Conservation (phyloP, 345 rosid genomes). For the Physaria fendleri region DNA sequence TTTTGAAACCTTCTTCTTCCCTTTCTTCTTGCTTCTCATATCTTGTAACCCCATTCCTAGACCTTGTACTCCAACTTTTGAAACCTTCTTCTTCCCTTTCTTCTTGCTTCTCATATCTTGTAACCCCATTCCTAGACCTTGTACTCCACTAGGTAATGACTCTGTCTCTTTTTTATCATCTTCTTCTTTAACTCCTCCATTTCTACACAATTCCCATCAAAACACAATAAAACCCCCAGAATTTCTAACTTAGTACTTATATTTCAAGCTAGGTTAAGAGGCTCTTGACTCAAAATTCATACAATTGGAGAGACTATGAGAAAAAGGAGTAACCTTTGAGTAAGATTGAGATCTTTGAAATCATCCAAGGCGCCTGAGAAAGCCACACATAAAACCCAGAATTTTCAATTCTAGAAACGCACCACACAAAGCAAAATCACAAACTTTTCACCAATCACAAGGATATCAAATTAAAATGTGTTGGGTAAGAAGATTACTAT, state of each 20-base stretch:
- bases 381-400: conserved; percentile 6
- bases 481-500: conserved; percentile 60
- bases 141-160: conserved; percentile 55
- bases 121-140: conserved; percentile 87
- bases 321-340: conserved; percentile 41
- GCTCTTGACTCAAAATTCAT: no score
- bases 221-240: neutral
- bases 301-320: conserved; percentile 7
- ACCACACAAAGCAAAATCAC: neutral
- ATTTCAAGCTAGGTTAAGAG: no score
- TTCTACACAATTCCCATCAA: conserved; percentile 24
- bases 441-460: neutral
- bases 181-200: conserved; percentile 8
- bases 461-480: neutral
- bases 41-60: conserved; percentile 93
- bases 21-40: conserved; percentile 73
- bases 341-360: conserved; percentile 75
- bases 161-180: conserved; percentile 33
- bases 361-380: conserved; percentile 91
- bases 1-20: conserved; percentile 50
- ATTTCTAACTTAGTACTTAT: no score
- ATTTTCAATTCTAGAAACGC: neutral
- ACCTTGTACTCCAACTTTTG: conserved; percentile 75
- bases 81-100: conserved; percentile 58
- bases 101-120: conserved; percentile 82